These are phyloP conservation scores for Croton laevigatus DNA, from an alignment of 441 rosid species.

Conservation along the genomic window DNA sequence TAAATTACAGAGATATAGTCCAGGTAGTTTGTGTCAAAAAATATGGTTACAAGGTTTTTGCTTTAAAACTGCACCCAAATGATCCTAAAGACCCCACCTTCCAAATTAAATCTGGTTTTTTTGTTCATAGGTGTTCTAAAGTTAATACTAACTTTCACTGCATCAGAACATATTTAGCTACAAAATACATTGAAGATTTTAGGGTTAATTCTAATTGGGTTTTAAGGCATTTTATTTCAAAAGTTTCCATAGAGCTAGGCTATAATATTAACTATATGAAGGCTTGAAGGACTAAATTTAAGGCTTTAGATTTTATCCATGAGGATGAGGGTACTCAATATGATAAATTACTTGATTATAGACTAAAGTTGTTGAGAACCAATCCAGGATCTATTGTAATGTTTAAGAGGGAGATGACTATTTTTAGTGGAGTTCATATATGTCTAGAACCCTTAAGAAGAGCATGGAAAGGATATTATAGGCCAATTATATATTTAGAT, in stretches of 20 bases:
- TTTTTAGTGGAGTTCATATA: neutral
- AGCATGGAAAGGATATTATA: neutral
- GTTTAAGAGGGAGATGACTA: neutral
- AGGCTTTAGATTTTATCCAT: neutral
- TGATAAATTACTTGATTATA: neutral
- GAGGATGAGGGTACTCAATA: neutral
- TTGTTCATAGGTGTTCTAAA: no score
- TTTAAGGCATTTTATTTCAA: neutral
- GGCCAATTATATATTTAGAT: neutral
- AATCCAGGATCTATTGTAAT: neutral
- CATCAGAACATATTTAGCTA: neutral
- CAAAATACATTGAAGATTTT: neutral
- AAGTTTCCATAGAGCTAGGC: neutral
- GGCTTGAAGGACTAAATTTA: neutral
- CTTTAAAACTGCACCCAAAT: no score
- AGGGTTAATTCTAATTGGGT: neutral
- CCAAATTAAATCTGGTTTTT: no score
- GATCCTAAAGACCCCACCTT: no score
- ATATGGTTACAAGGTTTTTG: no score
- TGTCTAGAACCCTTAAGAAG: neutral
- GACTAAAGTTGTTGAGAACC: neutral
- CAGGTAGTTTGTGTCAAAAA: no score
- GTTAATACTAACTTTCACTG: no score
- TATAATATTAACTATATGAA: neutral
- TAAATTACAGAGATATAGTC: no score